These are phyloP conservation scores for Raffaelea arxii DNA, from an alignment of 2,329 filamentous ascomycete species.

Conservation along the genomic window DNA sequence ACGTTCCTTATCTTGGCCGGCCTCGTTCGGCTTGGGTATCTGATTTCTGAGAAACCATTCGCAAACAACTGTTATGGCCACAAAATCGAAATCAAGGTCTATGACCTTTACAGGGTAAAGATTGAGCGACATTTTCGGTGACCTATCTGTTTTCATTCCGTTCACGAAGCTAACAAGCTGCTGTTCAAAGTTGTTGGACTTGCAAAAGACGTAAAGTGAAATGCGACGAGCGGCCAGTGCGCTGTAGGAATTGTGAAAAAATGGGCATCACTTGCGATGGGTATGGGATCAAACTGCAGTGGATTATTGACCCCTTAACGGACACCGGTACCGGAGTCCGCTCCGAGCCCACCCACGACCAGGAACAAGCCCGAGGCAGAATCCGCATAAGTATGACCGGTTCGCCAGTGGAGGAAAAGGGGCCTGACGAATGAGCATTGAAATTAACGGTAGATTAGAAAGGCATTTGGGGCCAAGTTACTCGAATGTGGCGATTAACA, in stretches of 20 bases:
- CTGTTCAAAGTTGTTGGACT: conserved; percentile 4
- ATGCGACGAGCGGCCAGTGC: conserved; percentile 10
- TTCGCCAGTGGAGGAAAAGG: not conserved
- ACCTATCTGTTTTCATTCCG: not conserved
- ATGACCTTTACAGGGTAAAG: conserved; percentile 2
- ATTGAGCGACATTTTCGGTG: no score
- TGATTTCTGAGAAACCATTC: no score
- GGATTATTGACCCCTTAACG: conserved; percentile 1
- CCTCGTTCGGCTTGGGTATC: no score
- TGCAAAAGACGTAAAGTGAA: conserved; percentile 12
- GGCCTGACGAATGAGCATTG: not conserved
- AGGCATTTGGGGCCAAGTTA: no score
- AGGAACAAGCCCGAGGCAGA: not conserved
- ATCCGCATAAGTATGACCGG: not conserved
- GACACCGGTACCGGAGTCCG: not conserved
- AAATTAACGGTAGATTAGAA: no score
- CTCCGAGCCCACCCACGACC: not conserved
- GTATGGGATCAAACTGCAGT: conserved; percentile 6
- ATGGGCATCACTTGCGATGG: conserved; percentile 4
- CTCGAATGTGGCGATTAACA: no score
- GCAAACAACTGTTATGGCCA: no score
- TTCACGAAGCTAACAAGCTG: not conserved
- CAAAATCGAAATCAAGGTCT: no score
- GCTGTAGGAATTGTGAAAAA: conserved; percentile 9
- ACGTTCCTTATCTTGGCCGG: no score